Conservation (phyloP, 345 rosid species). For the Acer yangbiense region DNA sequence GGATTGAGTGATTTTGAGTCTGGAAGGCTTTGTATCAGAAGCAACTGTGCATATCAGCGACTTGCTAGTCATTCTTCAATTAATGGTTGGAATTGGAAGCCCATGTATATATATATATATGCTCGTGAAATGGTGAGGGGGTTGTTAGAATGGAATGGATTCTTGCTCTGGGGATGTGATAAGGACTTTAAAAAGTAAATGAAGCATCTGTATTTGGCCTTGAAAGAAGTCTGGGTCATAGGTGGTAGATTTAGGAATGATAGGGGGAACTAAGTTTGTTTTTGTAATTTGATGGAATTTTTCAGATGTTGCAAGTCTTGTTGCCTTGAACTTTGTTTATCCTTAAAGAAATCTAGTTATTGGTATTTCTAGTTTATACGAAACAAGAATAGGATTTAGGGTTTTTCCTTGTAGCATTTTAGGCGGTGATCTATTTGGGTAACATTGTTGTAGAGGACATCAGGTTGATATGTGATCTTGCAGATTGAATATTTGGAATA, state of each 20-base stretch:
- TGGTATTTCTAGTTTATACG: neutral
- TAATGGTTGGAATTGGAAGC: neutral
- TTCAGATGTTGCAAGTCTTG: neutral
- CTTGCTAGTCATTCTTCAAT: neutral
- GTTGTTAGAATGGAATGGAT: neutral
- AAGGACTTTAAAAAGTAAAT: neutral
- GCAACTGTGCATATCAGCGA: neutral
- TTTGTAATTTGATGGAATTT: too few species aligned
- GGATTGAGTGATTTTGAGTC: neutral
- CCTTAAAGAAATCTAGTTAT: neutral
- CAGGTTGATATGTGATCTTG: neutral
- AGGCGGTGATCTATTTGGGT: neutral
- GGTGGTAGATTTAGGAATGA: too few species aligned
- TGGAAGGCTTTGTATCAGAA: slow-evolving; percentile 6
- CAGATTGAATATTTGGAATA: neutral
- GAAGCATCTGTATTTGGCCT: neutral
- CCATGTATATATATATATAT: neutral
- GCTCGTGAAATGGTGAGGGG: neutral
- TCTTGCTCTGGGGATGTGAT: neutral
- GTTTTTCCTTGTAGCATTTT: slow-evolving; percentile 1
- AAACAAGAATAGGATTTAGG: neutral
- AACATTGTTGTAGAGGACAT: neutral
- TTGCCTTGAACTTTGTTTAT: neutral
- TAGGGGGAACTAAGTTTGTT: too few species aligned
- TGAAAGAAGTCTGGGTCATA: neutral